Evolutionary conservation across 805 yeast species (phyloP), one percentile per base, ranked within the genome.

Genomic region (Yarrowia sp.): DNA sequence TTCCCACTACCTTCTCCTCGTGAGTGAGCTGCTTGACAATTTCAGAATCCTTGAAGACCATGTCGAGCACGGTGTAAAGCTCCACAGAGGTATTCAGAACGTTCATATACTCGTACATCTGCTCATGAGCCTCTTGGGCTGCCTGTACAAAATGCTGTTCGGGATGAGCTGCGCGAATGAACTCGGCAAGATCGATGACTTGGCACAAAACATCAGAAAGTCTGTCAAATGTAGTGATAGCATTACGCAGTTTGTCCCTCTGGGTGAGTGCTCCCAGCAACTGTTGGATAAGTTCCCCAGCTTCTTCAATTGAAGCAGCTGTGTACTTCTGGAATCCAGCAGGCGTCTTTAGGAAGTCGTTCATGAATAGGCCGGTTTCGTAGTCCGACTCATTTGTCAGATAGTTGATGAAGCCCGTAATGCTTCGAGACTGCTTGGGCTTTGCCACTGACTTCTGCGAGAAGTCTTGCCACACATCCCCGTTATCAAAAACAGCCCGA

Each of bases 71-170:
- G 56, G 79, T 77, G 73, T 87, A 91, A 36, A 95, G 80, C 43
- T 84, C 88, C 15, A 87, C 89, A 67, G 91, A 88, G 1, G 98
- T 93, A 76, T 95, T 95, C 53, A 95, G 80, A 66, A 89, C 84
- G 77, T 92, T 95, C 99, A 95, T 95, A 77, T 88, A 93, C 74
- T 92, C 96, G 77, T 89, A 94, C 90, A 94, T 86, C 70, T 86
- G 81, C 72, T 91, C 96, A 75, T 94, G 97, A 43, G 95, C 89
- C 52, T 84, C 83, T 74, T 94, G 97, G 1, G 99, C 97, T 1
- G 92, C 93, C 46, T 82, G 82, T 12, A 89, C 82, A 83, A 91
- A 92, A 17, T 80, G 77, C 61, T 80, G 80, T 70, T 87, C 84
- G 0, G 98, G 98, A 75, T 94, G 98, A 0, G 89, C 87, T 30